Base-by-base conservation (phyloP, 768 basidiomycete genomes). In the Suillus paluster region DNA sequence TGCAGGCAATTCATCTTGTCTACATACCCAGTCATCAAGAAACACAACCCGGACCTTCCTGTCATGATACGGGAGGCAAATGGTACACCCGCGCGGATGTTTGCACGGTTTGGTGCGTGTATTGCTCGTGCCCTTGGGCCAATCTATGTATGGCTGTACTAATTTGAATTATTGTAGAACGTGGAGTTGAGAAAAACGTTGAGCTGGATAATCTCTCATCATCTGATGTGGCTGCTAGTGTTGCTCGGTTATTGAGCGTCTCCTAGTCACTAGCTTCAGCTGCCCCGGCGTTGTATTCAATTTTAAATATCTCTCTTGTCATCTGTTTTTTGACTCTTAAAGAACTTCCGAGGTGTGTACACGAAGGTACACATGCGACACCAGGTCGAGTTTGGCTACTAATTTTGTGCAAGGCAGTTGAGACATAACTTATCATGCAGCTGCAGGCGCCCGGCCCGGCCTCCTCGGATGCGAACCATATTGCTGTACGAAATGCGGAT, bases 11-110 rank as follows among this genome's bases (percentile, higher is more conserved):
- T 94, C 77, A 85, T 95, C 69, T 74, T 86, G 46, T 82, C 90
- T 30, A 84, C 86, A 65, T 94, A 94, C 71, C 86, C 90, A 5
- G 67, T 80, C 57, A 84, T 94, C 70, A 94, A 94, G 79, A 83
- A 91, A 72, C 79, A 89, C 75, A 95, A 95, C 71, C 93, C 92
- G 42, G 88, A 95, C 77, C 78, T 95, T n/a, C 93, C 92, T 19
- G 83, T 93, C 41, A 74, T 94, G 68, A 90, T 94, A 69, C 83
- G 93, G 68, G 90, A 93, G 77, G 93, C 91, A 17, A 79, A 78
- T 58, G 90, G 87, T 41, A 92, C 91, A 9, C 91, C 91, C 41
- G 92, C 92, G 64, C 83, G 93, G 70, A 85, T 85, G 52, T 95
- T 94, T 83, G 92, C 90, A 58, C 82, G 93, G 70, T 95, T 92